These are phyloP conservation scores for Boletus bicolor DNA, from an alignment of 768 basidiomycete genomes.

Conservation along the genomic window DNA sequence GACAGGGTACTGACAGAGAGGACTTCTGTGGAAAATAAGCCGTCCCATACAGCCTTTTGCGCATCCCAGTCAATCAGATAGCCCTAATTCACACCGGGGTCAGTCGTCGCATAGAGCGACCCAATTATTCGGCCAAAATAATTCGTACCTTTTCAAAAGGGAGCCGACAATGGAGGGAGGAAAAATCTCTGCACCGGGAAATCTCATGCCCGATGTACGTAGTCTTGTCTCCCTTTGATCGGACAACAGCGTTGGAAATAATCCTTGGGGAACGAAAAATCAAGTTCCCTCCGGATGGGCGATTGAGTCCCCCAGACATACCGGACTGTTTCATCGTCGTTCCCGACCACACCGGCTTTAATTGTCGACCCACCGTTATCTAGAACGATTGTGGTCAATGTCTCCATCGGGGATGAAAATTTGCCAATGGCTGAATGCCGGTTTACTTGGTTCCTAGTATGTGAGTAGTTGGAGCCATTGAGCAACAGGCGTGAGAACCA, in stretches of 20 bases:
- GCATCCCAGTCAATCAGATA: constrained; percentile 94
- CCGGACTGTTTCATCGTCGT: constrained; percentile 27
- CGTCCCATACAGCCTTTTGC: constrained; percentile 93
- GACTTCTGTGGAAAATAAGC: constrained; percentile 71
- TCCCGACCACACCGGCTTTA: constrained; percentile 61
- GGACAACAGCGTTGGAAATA: constrained; percentile 77
- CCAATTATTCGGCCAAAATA: neutral
- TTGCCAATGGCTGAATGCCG: neutral
- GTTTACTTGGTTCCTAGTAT: neutral
- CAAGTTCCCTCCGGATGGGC: neutral
- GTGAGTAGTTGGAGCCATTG: neutral
- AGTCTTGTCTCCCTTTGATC: constrained; percentile 78
- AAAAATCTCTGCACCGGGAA: constrained; percentile 70
- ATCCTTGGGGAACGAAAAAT: constrained; percentile 41
- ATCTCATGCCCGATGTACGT: constrained; percentile 89
- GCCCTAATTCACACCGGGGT: constrained; percentile 53
- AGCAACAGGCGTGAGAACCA: constrained; percentile 8
- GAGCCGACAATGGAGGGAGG: constrained; percentile 76
- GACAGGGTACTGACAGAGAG: constrained; percentile 49
- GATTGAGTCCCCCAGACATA: constrained; percentile 10
- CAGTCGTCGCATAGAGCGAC: neutral
- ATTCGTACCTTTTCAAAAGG: constrained; percentile 79
- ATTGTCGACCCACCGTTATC: constrained; percentile 88
- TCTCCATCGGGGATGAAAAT: constrained; percentile 3
- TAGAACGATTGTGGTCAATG: constrained; percentile 53